These are phyloP conservation scores for Ramaria sp. DNA, from an alignment of 768 basidiomycete species.

Conservation along the genomic window DNA sequence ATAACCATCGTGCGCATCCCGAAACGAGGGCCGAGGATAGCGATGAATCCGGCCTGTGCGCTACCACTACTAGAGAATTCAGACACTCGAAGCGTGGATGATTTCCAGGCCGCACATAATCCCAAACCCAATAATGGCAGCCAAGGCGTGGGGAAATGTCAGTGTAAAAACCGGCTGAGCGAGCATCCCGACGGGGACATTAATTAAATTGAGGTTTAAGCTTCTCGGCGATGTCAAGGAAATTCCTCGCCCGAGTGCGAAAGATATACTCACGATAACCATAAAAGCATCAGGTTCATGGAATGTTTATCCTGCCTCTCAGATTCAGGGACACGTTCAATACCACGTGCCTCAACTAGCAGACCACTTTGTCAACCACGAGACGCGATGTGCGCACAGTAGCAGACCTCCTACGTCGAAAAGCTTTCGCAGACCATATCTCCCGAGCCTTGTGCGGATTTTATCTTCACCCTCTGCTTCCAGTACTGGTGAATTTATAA, in stretches of 20 bases:
- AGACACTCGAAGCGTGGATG: too few relatives aligned
- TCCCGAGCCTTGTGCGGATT: neutral
- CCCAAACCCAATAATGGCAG: neutral
- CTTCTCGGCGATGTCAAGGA: constrained; percentile 20
- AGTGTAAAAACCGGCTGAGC: constrained; percentile 39
- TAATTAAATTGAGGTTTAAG: constrained; percentile 38
- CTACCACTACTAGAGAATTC: constrained; percentile 21
- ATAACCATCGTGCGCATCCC: constrained; percentile 48
- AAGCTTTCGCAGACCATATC: constrained; percentile 3
- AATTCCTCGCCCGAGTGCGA: neutral
- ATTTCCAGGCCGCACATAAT: neutral
- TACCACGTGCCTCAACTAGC: constrained; percentile 41
- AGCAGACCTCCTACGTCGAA: constrained; percentile 3
- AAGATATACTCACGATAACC: neutral
- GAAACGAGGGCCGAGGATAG: constrained; percentile 41
- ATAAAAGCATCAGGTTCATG: neutral
- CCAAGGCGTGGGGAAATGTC: constrained; percentile 30
- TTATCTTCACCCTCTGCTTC: neutral
- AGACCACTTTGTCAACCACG: neutral
- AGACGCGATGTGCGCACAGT: neutral
- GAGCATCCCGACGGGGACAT: constrained; percentile 42
- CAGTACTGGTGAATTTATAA: too few relatives aligned
- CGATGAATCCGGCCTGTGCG: constrained; percentile 36
- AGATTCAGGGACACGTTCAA: constrained; percentile 43
- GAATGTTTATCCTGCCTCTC: constrained; percentile 33